phyloP scores from a whole-genome alignment of 2,329 filamentous ascomycete genomes.

The Domatiomyces globalis region DNA sequence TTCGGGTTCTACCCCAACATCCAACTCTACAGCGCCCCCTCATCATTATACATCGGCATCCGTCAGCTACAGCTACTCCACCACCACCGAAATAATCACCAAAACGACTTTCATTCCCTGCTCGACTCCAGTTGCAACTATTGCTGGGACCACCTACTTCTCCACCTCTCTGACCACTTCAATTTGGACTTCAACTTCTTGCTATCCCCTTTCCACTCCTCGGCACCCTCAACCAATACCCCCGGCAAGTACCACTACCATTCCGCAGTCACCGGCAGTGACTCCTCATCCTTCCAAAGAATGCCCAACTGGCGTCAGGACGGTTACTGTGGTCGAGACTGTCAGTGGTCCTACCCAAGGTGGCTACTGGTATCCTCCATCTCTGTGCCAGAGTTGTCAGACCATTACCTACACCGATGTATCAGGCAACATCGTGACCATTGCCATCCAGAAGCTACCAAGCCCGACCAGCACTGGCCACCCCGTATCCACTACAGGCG shows the following conservation, averaged over 20 bases:
- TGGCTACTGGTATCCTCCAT: conserved; percentile 4
- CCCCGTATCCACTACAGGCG: not conserved
- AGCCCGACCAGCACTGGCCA: conserved; percentile 1
- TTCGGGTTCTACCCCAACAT: not conserved
- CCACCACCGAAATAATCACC: conserved; percentile 21
- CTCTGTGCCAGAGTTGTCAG: conserved; percentile 16
- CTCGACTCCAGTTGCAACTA: conserved; percentile 22
- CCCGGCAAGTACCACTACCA: not conserved
- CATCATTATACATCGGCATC: conserved; percentile 3
- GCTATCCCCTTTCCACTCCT: conserved; percentile 18
- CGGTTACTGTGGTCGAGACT: conserved; percentile 6
- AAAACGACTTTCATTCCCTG: conserved; percentile 23
- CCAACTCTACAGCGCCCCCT: conserved; percentile 2
- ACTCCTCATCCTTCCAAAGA: conserved; percentile 2
- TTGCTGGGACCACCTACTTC: conserved; percentile 22
- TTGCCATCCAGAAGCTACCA: conserved; percentile 17
- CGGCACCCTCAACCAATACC: conserved; percentile 3
- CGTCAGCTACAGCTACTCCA: conserved; percentile 10
- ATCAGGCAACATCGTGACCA: conserved; percentile 17
- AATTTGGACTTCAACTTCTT: conserved; percentile 21
- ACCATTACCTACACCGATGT: conserved; percentile 21
- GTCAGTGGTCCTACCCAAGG: not conserved
- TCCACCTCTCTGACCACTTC: conserved; percentile 23
- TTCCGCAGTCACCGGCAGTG: conserved; percentile 4
- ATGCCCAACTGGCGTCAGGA: not conserved